Percentiles rank a stretch among this genome's conserved stretches.
These are phyloP conservation scores for Chrysochromulina tobinii DNA, from an alignment of 78 protist species.

Conservation along the genomic window DNA sequence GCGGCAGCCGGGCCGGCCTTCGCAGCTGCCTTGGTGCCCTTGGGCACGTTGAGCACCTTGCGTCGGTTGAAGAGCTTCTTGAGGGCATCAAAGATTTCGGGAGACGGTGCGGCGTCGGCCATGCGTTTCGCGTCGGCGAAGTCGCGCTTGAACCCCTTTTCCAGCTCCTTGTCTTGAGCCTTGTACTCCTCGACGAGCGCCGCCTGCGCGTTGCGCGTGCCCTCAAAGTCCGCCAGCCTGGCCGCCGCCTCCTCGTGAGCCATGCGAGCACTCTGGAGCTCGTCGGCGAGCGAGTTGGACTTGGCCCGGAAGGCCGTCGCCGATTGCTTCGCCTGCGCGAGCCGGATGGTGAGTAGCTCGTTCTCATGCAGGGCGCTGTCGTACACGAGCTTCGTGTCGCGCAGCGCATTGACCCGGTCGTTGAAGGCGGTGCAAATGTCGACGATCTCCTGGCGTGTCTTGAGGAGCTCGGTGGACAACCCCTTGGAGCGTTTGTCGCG, in stretches of 20 bases:
- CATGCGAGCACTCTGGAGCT: background rate
- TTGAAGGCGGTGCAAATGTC: background rate
- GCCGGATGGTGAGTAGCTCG: slow-evolving; percentile 19
- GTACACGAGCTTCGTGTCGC: background rate
- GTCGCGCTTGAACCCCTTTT: slow-evolving; percentile 9
- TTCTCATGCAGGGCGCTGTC: slow-evolving; percentile 18
- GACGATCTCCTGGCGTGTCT: background rate
- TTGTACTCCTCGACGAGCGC: background rate
- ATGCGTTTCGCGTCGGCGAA: background rate
- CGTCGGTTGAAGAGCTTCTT: background rate
- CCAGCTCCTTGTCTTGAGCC: background rate
- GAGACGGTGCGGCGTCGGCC: too few species aligned
- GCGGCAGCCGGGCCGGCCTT: too few species aligned
- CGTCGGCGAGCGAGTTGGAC: background rate
- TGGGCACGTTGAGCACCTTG: background rate
- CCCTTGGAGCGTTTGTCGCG: background rate
- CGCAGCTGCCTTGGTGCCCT: too few species aligned
- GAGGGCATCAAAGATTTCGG: background rate
- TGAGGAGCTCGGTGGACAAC: background rate
- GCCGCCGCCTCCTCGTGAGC: background rate
- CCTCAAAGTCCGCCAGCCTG: background rate
- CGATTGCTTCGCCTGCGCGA: background rate
- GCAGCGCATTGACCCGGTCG: background rate
- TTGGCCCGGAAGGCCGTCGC: background rate
- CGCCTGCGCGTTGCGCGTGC: background rate